These are phyloP conservation scores for Plasmodium inui DNA, from an alignment of 169 alveolate species.

Conservation along the genomic window DNA sequence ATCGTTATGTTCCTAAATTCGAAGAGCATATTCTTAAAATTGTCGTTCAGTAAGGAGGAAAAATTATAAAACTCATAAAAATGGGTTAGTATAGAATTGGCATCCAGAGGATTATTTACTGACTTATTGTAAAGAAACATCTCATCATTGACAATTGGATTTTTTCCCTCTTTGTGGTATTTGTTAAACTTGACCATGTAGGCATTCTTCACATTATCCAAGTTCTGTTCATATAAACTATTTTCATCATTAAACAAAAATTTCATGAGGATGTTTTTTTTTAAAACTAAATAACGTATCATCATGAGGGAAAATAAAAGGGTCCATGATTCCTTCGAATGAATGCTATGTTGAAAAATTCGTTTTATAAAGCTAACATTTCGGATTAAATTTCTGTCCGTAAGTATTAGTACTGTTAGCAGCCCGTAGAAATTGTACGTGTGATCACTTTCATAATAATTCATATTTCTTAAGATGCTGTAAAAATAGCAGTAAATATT, in stretches of 20 bases:
- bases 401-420: slow-evolving; percentile 40
- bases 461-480: slow-evolving; percentile 39
- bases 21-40: slow-evolving; percentile 19
- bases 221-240: slow-evolving; percentile 17
- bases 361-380: slow-evolving; percentile 56
- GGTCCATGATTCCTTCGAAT: slow-evolving; percentile 50
- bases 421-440: slow-evolving; percentile 48
- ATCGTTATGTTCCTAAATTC: slow-evolving; percentile 65
- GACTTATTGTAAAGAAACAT: slow-evolving; percentile 32
- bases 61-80: slow-evolving; percentile 51
- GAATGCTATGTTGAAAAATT: slow-evolving; percentile 64
- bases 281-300: slow-evolving; percentile 47
- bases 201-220: slow-evolving; percentile 28
- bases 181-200: slow-evolving; percentile 27
- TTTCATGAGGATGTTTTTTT: slow-evolving; percentile 27
- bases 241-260: slow-evolving; percentile 52
- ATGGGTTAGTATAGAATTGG: slow-evolving; percentile 64
- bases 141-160: slow-evolving; percentile 6
- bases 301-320: slow-evolving; percentile 42
- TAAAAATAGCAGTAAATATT: slow-evolving; percentile 51
- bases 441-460: slow-evolving; percentile 66
- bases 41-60: slow-evolving; percentile 39
- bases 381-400: slow-evolving; percentile 52
- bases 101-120: slow-evolving; percentile 56
- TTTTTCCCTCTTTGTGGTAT: slow-evolving; percentile 28